These are phyloP conservation scores for Ophiosphaerella narmari DNA, from an alignment of 2,329 filamentous ascomycete species.

Conservation along the genomic window DNA sequence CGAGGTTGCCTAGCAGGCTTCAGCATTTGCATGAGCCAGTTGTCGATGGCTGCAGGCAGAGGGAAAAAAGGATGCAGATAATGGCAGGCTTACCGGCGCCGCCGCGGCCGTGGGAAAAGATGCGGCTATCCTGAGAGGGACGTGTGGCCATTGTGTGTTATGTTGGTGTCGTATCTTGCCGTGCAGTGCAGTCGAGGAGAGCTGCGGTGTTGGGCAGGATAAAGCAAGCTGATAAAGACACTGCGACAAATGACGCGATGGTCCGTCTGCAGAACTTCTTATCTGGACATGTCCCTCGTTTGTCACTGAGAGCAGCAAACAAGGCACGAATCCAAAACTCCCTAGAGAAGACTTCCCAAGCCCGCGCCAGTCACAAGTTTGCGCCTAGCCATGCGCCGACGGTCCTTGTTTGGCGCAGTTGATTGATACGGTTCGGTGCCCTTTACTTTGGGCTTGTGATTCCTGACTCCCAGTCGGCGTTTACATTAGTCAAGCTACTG, in stretches of 20 bases:
- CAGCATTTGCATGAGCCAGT: not conserved
- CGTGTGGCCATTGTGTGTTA: slow-evolving; percentile 25
- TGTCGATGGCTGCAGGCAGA: not conserved
- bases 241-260: slow-evolving; percentile 18
- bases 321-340: slow-evolving; percentile 14
- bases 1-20: slow-evolving; percentile 53
- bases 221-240: slow-evolving; percentile 14
- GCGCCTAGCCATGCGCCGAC: slow-evolving; percentile 33
- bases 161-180: not conserved
- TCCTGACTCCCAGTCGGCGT: slow-evolving; percentile 22
- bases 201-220: slow-evolving; percentile 1
- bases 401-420: slow-evolving; percentile 14
- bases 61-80: slow-evolving; percentile 1
- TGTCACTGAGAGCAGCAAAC: slow-evolving; percentile 15
- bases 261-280: slow-evolving; percentile 14
- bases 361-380: slow-evolving; percentile 22
- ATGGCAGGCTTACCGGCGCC: slow-evolving; percentile 63
- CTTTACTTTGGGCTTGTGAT: slow-evolving; percentile 12
- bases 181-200: not conserved
- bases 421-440: slow-evolving; percentile 7
- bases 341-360: slow-evolving; percentile 13
- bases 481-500: slow-evolving; percentile 29
- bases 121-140: slow-evolving; percentile 30
- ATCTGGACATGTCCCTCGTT: slow-evolving; percentile 16
- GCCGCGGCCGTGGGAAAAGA: slow-evolving; percentile 71